Conservation (phyloP, 2,329 filamentous ascomycete species). For the Cercospora sp. region DNA sequence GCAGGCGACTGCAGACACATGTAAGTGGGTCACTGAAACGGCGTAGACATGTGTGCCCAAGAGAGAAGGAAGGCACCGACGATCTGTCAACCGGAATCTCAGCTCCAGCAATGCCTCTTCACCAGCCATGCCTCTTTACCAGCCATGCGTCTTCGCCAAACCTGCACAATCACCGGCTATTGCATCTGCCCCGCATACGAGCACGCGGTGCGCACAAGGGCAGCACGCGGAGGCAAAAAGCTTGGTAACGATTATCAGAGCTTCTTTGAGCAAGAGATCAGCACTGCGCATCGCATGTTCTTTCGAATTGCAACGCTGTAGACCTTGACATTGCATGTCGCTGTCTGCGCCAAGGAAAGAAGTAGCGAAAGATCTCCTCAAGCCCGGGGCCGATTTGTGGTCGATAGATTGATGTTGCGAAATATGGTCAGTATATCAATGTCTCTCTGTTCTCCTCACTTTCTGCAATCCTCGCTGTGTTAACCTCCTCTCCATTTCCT, state of each 20-base stretch:
- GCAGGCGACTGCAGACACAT: no score
- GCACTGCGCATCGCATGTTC: not conserved
- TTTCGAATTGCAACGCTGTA: not conserved
- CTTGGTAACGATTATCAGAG: constrained; percentile 13
- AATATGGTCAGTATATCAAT: not conserved
- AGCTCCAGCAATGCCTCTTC: not conserved
- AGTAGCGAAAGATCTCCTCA: constrained; percentile 3
- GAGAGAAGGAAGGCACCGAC: not conserved
- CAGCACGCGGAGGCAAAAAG: constrained; percentile 12
- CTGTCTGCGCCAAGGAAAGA: constrained; percentile 11
- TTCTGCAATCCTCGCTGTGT: not conserved
- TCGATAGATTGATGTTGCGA: constrained; percentile 1
- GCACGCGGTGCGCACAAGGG: constrained; percentile 3
- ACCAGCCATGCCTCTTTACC: not conserved
- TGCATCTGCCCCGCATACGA: not conserved
- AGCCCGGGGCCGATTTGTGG: not conserved
- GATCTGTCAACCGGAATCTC: not conserved
- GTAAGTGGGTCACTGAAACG: no score
- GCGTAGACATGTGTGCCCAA: no score
- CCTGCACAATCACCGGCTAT: constrained; percentile 6
- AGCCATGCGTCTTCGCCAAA: not conserved
- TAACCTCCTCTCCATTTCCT: not conserved
- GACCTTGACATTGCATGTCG: constrained; percentile 5
- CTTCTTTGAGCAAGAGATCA: constrained; percentile 13
- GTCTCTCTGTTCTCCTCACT: not conserved